Conservation (phyloP, 2,329 filamentous ascomycete species). For the Cladophialophora chaetospira region DNA sequence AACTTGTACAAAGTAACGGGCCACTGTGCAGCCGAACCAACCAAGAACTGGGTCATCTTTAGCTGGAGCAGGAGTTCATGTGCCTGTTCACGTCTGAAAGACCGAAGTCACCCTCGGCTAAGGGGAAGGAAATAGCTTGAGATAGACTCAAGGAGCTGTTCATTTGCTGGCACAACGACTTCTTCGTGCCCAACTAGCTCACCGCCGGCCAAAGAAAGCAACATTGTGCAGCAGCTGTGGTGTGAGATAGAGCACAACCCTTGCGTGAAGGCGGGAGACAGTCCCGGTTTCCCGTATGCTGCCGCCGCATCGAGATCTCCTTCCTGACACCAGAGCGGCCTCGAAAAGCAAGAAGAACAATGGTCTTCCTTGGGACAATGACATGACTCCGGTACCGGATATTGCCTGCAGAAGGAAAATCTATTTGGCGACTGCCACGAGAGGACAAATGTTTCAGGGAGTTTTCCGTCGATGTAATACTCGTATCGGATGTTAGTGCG, state of each 20-base stretch:
- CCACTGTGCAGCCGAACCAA: constrained; percentile 6
- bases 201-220: background rate
- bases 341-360: no score
- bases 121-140: background rate
- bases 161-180: background rate
- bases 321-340: background rate
- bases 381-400: no score
- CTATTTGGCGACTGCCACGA: no score
- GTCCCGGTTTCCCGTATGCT: background rate
- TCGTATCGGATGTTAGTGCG: no score
- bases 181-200: background rate
- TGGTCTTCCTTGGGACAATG: no score
- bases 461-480: no score
- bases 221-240: no score
- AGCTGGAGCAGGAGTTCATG: constrained; percentile 14
- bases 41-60: background rate
- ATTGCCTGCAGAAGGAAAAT: no score
- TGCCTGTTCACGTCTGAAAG: background rate
- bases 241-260: no score
- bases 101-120: background rate
- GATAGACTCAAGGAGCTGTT: background rate
- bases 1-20: background rate
- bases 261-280: no score
- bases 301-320: background rate
- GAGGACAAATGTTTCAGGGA: no score